Conservation (phyloP, 2,329 filamentous ascomycete species). For the Thielaviopsis musarum region DNA sequence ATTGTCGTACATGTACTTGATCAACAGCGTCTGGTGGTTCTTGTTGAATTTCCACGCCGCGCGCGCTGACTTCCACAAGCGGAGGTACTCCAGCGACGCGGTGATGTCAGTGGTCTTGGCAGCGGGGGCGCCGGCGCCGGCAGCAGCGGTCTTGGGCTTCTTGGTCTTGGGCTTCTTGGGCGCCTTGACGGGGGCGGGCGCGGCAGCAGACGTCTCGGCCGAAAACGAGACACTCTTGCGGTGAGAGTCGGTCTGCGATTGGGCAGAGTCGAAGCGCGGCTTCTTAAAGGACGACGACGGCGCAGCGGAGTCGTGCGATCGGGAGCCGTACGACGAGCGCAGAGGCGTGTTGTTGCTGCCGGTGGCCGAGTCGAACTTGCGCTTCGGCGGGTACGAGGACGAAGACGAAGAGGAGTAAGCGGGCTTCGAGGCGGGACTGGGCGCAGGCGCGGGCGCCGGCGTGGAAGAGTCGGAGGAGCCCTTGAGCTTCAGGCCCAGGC, state of each 20-base stretch:
- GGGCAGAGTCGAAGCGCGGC: conserved; percentile 15
- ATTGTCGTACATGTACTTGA: conserved; percentile 66
- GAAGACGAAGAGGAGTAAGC: not conserved
- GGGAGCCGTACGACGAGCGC: conserved; percentile 4
- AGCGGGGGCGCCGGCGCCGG: conserved; percentile 15
- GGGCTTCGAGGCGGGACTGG: not conserved
- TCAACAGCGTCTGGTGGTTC: conserved; percentile 67
- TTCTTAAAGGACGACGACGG: conserved; percentile 19
- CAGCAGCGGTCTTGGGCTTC: conserved; percentile 23
- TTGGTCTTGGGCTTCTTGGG: conserved; percentile 22
- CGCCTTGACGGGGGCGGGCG: conserved; percentile 18
- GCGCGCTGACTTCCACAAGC: conserved; percentile 54
- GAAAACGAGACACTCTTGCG: conserved; percentile 34
- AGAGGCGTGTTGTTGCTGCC: conserved; percentile 7
- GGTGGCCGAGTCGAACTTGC: conserved; percentile 17
- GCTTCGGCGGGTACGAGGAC: conserved; percentile 19
- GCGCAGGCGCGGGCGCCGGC: conserved; percentile 5
- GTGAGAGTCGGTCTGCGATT: conserved; percentile 15
- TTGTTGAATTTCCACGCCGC: conserved; percentile 91
- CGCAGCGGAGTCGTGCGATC: conserved; percentile 11
- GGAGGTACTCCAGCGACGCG: conserved; percentile 59
- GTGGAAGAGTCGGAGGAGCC: conserved; percentile 18
- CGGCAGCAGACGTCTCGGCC: conserved; percentile 22
- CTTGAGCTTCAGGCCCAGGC: conserved; percentile 47
- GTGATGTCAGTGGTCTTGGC: conserved; percentile 30